Evolutionary conservation across 495 filamentous ascomycete species (phyloP).

Genomic region (Xeromyces bisporus): DNA sequence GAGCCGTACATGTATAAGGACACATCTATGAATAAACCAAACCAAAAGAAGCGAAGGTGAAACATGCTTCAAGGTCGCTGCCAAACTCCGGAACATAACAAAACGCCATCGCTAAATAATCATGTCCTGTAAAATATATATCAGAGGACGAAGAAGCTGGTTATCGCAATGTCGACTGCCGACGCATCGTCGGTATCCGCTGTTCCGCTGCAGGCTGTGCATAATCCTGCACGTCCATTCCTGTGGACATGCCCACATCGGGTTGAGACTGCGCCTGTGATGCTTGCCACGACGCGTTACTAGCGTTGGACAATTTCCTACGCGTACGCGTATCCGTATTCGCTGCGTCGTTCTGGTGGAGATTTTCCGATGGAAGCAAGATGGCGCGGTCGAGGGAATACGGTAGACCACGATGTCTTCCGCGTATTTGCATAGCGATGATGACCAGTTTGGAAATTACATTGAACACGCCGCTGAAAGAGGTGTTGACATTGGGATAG

Average conservation of each 20-base stretch:
- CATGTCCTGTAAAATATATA: no score
- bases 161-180: conserved; percentile 17
- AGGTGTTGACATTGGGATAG: conserved; percentile 54
- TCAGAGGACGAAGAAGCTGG: no score
- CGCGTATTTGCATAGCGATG: conserved; percentile 84
- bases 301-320: conserved; percentile 36
- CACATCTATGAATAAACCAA: no score
- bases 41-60: no score
- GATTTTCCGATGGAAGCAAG: conserved; percentile 57
- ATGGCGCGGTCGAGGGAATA: conserved; percentile 88
- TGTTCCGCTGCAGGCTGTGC: conserved; percentile 1
- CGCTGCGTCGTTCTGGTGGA: conserved; percentile 51
- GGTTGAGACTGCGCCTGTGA: conserved; percentile 8
- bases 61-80: no score
- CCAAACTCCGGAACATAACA: no score
- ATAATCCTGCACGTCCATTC: conserved; percentile 14
- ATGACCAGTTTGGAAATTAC: conserved; percentile 79
- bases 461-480: conserved; percentile 64
- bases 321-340: conserved; percentile 39
- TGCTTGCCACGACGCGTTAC: conserved; percentile 16
- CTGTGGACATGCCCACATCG: conserved; percentile 13
- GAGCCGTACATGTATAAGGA: no score
- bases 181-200: conserved; percentile 11
- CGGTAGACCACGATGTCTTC: conserved; percentile 79
- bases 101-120: no score